Evolutionary conservation across 352 stramenopile species (phyloP), one percentile per base, ranked within the genome.

Genomic region (Thraustochytrium sp.): DNA sequence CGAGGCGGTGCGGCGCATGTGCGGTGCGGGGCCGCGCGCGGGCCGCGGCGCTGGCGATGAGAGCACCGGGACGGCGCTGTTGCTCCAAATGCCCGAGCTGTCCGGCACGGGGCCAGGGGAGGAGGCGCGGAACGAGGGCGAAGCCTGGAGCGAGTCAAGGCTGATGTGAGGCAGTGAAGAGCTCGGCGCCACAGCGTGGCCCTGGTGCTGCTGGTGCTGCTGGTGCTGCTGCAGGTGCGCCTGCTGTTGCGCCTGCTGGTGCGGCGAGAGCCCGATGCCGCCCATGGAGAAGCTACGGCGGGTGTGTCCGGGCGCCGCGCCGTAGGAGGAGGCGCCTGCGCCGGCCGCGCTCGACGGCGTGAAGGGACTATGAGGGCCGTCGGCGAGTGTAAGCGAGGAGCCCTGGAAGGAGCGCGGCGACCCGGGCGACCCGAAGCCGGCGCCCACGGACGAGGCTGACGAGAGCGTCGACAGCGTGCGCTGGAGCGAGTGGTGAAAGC

Each of bases 1-100:
- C 11, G 59, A 72, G 9, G 59, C 40, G 36, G 26, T 26, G 2
- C 59, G 34, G 36, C 59, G 59, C 23, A 72, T 44, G 59, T 59
- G 21, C 13, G 21, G 26, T 26, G 36, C 5, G 23, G 26, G 29
- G 55, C 29, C 18, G 29, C 34, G 4, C 46, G n/a, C 34, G 9
- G 23, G 8, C 44, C 31, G 42, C 34, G 29, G 42, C 21, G 31
- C 34, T 16, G 68, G 68, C 40, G 68, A 80, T 16, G 37, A 23
- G 5, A 68, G 26, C 16, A 61, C 65, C 11, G 59, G 59, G 59
- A 72, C 59, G 36, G 34, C 40, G 9, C 26, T 72, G 59, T 72
- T 80, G 68, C 68, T 51, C 68, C 68, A 80, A 34, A 80, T 80
- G 46, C 68, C 68, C 34, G 68, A 63, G 48, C 48, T 80, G 53